Base-by-base conservation (phyloP, 1,284 basidiomycete genomes). In the Boletellus deceptivus region DNA sequence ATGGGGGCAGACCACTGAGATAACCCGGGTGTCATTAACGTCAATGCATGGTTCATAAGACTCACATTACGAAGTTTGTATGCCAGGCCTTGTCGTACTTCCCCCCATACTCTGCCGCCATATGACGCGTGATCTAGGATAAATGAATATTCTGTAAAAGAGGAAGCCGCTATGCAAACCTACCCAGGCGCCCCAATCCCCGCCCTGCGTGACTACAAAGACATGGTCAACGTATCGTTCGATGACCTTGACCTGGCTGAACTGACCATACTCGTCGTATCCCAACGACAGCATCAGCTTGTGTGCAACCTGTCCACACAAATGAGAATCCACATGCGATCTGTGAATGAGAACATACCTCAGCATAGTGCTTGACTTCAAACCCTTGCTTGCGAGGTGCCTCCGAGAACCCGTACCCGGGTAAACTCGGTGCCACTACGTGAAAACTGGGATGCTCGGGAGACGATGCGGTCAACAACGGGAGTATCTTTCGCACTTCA, bases 351-450 rank as follows among this genome's bases (percentile, higher is more conserved):
- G 13, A 20, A 43, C 50, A 41, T 54, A 70, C 75, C 62, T 77
- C 74, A 6, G 75, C 76, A 48, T 70, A 76, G 46, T 74, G 72
- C 29, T 45, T 43, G 0, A 47, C 22, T 17, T 46, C 43, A 48
- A 76, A 76, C 2, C 74, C 75, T 33, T 63, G 65, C 48, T 69
- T 70, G 16, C 54, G 65, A 7, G 67, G 61, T 6, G 61, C 76
- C 35, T 79, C 74, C 0, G 80, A 82, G 60, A 80, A 81, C 1
- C 80, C 79, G 59, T 63, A 84, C 0, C 77, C 77, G 6, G 82
- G 81, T 17, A 83, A 57, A 58, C 78, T 77, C 4, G 75, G 55
- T 0, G 76, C 75, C 0, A 83, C 78, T 18, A 83, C 78, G 55
- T 84, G 80, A 58, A 85, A 84, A 48, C 73, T 77, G 1, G 81